A percentile compares a stretch with the other conserved stretches of the same genome.
Evolutionary conservation across 345 rosid genomes (phyloP).

Genomic region (Nasturtium officinale): DNA sequence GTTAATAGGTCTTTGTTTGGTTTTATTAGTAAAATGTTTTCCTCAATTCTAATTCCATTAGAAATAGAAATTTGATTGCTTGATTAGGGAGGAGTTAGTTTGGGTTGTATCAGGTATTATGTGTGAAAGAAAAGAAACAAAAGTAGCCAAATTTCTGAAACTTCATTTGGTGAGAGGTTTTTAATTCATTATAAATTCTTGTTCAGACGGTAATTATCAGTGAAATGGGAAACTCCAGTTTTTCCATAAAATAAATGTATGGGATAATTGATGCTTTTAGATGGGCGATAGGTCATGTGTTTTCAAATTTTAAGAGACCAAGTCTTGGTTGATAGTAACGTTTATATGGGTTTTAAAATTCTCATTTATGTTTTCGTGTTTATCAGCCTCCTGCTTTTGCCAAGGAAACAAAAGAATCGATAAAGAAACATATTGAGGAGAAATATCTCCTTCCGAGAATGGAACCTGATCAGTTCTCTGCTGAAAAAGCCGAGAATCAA

Average conservation of each 20-base stretch:
- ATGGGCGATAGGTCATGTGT: background rate
- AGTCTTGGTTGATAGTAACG: background rate
- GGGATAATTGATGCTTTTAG: background rate
- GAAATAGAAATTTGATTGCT: background rate
- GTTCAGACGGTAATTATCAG: background rate
- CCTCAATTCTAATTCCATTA: background rate
- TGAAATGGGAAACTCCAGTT: background rate
- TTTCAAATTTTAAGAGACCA: background rate
- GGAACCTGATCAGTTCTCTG: constrained; percentile 71
- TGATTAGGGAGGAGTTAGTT: background rate
- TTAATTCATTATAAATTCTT: background rate
- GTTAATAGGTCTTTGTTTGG: background rate
- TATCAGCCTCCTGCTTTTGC: constrained; percentile 94
- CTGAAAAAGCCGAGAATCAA: constrained; percentile 73
- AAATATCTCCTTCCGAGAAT: constrained; percentile 74
- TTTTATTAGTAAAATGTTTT: constrained; percentile 4
- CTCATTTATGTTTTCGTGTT: constrained; percentile 23
- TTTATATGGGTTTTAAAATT: background rate
- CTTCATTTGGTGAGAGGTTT: background rate
- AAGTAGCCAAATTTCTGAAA: constrained; percentile 17
- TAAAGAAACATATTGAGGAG: constrained; percentile 84
- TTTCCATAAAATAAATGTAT: background rate
- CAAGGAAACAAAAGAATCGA: constrained; percentile 75
- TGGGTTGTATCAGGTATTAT: constrained; percentile 4
- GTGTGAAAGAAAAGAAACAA: constrained; percentile 12